phyloP scores from a whole-genome alignment of 768 basidiomycete genomes.

The Fomitopsis serialis region DNA sequence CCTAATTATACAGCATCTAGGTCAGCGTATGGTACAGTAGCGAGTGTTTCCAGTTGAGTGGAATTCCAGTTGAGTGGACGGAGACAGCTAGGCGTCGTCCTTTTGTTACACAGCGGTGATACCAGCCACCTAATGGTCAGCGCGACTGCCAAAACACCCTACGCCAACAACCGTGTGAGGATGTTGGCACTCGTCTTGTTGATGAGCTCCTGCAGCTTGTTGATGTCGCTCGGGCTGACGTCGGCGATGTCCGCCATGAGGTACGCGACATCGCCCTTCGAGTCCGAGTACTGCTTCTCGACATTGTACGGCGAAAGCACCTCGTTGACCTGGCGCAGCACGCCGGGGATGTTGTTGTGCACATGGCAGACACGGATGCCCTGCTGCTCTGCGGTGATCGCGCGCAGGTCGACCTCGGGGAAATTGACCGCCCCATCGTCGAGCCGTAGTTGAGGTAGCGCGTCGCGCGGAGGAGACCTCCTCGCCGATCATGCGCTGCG shows the following conservation, averaged over 20 bases:
- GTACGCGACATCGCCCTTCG: constrained; percentile 89
- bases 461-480: constrained; percentile 78
- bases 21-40: background rate
- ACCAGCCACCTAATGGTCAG: constrained; percentile 29
- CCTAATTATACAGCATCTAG: background rate
- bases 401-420: constrained; percentile 95
- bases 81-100: constrained; percentile 40
- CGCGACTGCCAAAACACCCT: constrained; percentile 3
- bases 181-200: constrained; percentile 81
- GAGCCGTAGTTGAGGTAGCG: constrained; percentile 93
- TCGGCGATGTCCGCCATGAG: constrained; percentile 96
- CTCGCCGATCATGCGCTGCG: constrained; percentile 94
- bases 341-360: constrained; percentile 94
- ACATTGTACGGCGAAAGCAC: constrained; percentile 94
- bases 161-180: constrained; percentile 78
- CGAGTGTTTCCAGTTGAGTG: background rate
- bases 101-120: constrained; percentile 34
- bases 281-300: constrained; percentile 99
- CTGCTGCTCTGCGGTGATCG: constrained; percentile 80
- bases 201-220: constrained; percentile 72
- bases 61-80: constrained; percentile 15
- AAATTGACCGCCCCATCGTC: constrained; percentile 95
- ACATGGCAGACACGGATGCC: constrained; percentile 91
- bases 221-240: constrained; percentile 77
- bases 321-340: constrained; percentile 92